Conservation (phyloP, 495 filamentous ascomycete genomes). For the Lasiosphaeria ovina region DNA sequence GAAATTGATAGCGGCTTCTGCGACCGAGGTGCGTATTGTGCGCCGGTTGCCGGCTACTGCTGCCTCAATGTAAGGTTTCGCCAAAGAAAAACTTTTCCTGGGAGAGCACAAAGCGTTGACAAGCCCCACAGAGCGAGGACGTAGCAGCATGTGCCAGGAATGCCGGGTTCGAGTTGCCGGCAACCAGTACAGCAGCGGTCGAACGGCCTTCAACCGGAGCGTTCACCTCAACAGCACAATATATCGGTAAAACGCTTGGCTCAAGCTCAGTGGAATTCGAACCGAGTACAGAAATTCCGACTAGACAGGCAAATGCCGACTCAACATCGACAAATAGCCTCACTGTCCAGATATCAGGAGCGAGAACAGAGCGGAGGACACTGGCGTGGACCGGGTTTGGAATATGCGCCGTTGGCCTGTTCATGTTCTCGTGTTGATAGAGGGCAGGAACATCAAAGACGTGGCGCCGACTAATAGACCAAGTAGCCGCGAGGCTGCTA, state of each 20-base stretch:
- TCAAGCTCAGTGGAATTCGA: too few relatives aligned
- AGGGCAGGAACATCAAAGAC: background rate
- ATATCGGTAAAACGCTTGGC: too few relatives aligned
- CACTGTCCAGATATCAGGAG: constrained; percentile 17
- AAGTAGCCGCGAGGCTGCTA: background rate
- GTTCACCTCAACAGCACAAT: too few relatives aligned
- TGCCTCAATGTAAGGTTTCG: constrained; percentile 36
- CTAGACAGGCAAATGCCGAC: background rate
- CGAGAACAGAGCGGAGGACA: constrained; percentile 15
- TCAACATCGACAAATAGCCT: constrained; percentile 1
- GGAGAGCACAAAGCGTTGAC: constrained; percentile 10
- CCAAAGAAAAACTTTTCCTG: background rate
- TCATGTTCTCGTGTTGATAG: constrained; percentile 23
- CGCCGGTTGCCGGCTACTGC: constrained; percentile 42
- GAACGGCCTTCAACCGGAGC: background rate
- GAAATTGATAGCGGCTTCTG: constrained; percentile 38
- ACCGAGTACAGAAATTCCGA: too few relatives aligned
- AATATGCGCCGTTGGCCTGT: constrained; percentile 21
- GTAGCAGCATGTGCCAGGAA: constrained; percentile 34
- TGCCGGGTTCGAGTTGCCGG: constrained; percentile 35
- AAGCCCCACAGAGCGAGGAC: constrained; percentile 33
- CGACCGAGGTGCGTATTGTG: constrained; percentile 36
- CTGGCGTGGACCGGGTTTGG: constrained; percentile 18
- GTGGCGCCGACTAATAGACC: background rate
- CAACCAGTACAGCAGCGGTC: background rate